Percentiles rank a stretch among this genome's conserved stretches.
phyloP scores from a whole-genome alignment of 2,329 filamentous ascomycete species.

The Aspergillus hiratsukae region DNA sequence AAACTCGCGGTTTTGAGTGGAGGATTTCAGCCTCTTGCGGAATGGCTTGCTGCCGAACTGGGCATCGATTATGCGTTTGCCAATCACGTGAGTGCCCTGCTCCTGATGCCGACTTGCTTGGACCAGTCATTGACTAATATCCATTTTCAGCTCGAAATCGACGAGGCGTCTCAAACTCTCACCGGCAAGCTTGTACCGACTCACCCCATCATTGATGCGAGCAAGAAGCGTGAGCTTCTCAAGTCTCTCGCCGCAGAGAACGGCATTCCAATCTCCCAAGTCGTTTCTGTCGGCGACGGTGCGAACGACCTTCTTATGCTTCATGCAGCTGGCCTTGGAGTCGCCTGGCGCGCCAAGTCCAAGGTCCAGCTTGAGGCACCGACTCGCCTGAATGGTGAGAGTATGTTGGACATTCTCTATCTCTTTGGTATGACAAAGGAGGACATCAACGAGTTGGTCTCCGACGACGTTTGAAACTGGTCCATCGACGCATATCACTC shows the following conservation, averaged over 20 bases:
- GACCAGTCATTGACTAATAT: background rate
- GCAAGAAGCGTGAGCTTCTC: constrained; percentile 54
- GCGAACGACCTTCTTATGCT: constrained; percentile 65
- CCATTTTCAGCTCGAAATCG: constrained; percentile 44
- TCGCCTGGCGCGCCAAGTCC: constrained; percentile 62
- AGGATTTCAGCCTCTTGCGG: constrained; percentile 83
- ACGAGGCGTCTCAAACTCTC: constrained; percentile 43
- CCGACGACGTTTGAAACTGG: constrained; percentile 9
- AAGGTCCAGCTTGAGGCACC: constrained; percentile 61
- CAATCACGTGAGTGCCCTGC: constrained; percentile 60
- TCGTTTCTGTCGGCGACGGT: constrained; percentile 59
- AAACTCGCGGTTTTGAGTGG: constrained; percentile 89
- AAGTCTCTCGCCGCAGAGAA: constrained; percentile 52
- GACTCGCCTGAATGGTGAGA: constrained; percentile 54
- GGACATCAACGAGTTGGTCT: constrained; percentile 45
- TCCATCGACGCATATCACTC: background rate
- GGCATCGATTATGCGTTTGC: constrained; percentile 85
- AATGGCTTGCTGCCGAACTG: constrained; percentile 75
- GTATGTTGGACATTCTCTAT: constrained; percentile 55
- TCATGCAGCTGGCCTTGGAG: constrained; percentile 56
- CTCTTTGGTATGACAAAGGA: constrained; percentile 51
- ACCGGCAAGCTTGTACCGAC: constrained; percentile 54
- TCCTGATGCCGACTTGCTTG: background rate
- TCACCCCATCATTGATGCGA: constrained; percentile 55
- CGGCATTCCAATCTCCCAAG: constrained; percentile 50